Base-by-base conservation (phyloP, 176 grass and related monocot genomes). In the Guadua angustifolia region DNA sequence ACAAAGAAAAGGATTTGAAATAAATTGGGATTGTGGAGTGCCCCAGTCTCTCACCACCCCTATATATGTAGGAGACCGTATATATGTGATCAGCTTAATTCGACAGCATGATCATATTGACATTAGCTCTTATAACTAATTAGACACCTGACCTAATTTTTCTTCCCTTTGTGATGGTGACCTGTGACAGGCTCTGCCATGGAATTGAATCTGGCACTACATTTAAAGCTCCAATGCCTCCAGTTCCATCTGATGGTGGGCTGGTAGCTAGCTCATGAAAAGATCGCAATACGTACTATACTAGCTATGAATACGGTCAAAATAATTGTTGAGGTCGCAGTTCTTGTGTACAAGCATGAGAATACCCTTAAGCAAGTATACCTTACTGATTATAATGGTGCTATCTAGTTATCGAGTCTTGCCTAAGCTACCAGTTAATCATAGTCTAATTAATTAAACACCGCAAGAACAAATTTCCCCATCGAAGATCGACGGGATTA, bases 81-180 rank as follows among this genome's bases (percentile, higher is more conserved):
- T 36, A 4, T 24, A 22, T 11, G 42, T 69, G 32, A 89, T 72
- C 74, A 57, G 24, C 33, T 86, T 82, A 71, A 85, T 82, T 69
- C 15, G 64, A 52, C 19, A 67, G 24, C 51, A 62, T 75, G 5
- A 62, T 39, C 36, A 40, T 61, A 50, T 49, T 73, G 14, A 17
- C 77, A 66, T 70, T 62, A 81, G 71, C 25, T 64, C 55, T 17
- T 70, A 77, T 82, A 36, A 86, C 66, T 58, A 79, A 81, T 39
- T 64, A 39, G 72, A 77, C 56, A 58, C 21, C 45, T 66, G 71
- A 89, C 88, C 88, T 82, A 89, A 89, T 71, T 82, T 86, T 89
- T 61, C 72, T 89, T 82, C 78, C 71, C 62, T 73, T 11, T 75
- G 60, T 72, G 26, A 78, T 71, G 38, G 72, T 38, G 78, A 66